Percentiles rank a stretch among this genome's conserved stretches.
Conservation (phyloP, 2,329 filamentous ascomycete species). For the Aspergillus terreus region DNA sequence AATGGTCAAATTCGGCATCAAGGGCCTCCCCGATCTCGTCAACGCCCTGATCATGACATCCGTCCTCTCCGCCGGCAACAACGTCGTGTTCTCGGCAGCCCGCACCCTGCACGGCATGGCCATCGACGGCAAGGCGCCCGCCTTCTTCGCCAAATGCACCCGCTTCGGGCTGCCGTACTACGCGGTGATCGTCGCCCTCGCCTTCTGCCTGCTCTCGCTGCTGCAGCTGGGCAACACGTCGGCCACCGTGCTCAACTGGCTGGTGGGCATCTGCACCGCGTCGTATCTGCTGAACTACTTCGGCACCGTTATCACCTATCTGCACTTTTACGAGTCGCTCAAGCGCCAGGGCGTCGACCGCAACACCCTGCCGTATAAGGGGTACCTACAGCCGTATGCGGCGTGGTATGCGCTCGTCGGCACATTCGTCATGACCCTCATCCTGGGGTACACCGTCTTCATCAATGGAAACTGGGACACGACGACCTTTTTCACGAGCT, state of each 20-base stretch:
- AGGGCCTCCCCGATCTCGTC: constrained; percentile 61
- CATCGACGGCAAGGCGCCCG: constrained; percentile 60
- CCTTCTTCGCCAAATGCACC: constrained; percentile 46
- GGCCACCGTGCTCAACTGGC: constrained; percentile 56
- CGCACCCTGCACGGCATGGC: constrained; percentile 63
- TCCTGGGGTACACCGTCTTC: constrained; percentile 70
- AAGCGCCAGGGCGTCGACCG: constrained; percentile 64
- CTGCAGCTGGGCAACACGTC: constrained; percentile 63
- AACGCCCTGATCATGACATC: constrained; percentile 67
- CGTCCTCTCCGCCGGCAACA: constrained; percentile 63
- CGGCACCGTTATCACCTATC: constrained; percentile 64
- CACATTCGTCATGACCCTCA: constrained; percentile 65
- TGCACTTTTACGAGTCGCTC: constrained; percentile 67
- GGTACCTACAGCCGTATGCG: constrained; percentile 42
- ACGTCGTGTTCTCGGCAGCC: constrained; percentile 60
- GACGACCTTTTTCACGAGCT: constrained; percentile 66
- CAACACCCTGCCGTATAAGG: constrained; percentile 36
- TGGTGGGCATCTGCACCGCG: constrained; percentile 28
- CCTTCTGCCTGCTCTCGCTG: constrained; percentile 66
- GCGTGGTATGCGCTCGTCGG: constrained; percentile 62
- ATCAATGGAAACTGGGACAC: constrained; percentile 61
- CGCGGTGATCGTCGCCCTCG: constrained; percentile 60
- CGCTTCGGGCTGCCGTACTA: constrained; percentile 65
- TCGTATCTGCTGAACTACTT: constrained; percentile 35
- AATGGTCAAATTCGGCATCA: constrained; percentile 61